Evolutionary conservation across 139 green algal species (phyloP), one percentile per base, ranked within the genome.

Genomic region (Ettlia oleoabundans): DNA sequence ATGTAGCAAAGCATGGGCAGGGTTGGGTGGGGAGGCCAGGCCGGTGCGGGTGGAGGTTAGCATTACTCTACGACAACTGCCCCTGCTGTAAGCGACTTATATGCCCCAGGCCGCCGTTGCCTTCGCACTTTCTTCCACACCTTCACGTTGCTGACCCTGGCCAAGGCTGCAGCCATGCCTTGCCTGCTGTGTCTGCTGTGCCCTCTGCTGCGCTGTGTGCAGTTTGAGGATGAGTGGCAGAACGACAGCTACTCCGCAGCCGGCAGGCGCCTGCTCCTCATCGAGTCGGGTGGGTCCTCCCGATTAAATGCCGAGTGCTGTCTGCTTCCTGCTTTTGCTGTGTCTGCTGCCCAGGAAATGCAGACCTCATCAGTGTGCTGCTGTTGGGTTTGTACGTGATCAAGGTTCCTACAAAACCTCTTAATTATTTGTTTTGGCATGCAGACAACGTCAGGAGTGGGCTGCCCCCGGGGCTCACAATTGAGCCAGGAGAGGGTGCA

Each of bases 221-320:
- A 86, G 82, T 93, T 93, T 70, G 80, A 93, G 43, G 89, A 93
- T 40, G 89, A 93, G 76, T 92, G 70, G 75, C 73, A 88, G 52
- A 75, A 83, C 4, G 62, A 77, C 6, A 58, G 64, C n/a, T 37
- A 80, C 15, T 71, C 85, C 28, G 78, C 80, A 19, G 42, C 5
- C 1, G 89, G 89, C 19, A 65, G 61, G 4, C 67, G 70, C 33
- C 76, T 93, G 76, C 74, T 93, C 28, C 78, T 63, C 15, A 19
- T 82, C 22, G 86, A 90, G 41, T 69, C 53, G 10, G 68, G 68
- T 76, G 68, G 26, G 68, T 3, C n/a, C n/a, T n/a, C n/a, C n/a
- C 18, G 62, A 33, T 18, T 68, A 28, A 28, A 18, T 33, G 62
- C 13, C 24, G 30, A 33, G 26, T 33, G 62, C 26, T 33, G 62